Percentiles rank a stretch among this genome's conserved stretches.
Evolutionary conservation across 2,329 filamentous ascomycete species (phyloP).

Genomic region (Fusarium sp.): DNA sequence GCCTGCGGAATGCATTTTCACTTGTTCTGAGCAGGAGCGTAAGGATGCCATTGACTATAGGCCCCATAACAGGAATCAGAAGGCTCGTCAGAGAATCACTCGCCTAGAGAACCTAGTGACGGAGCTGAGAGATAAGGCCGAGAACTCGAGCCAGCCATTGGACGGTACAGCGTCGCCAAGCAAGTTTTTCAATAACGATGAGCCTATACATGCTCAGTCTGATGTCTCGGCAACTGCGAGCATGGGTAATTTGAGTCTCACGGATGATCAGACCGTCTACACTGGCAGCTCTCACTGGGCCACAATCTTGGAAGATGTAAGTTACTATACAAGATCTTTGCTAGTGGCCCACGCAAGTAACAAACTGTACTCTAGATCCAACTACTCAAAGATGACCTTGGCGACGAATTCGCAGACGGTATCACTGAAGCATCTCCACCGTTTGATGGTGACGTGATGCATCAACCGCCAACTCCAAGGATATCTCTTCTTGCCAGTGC

Average conservation of each 20-base stretch:
- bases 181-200: not conserved
- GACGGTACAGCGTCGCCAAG: not conserved
- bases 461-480: not conserved
- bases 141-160: constrained; percentile 7
- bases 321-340: not conserved
- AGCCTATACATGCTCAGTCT: not conserved
- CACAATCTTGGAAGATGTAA: constrained; percentile 26
- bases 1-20: constrained; percentile 15
- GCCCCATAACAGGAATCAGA: constrained; percentile 18
- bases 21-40: constrained; percentile 33
- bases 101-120: constrained; percentile 37
- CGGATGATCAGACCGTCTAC: constrained; percentile 13
- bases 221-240: not conserved
- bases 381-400: constrained; percentile 16
- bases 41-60: constrained; percentile 39
- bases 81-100: constrained; percentile 36
- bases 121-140: constrained; percentile 28
- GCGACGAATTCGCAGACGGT: constrained; percentile 5
- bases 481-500: constrained; percentile 16
- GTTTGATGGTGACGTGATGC: not conserved
- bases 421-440: not conserved
- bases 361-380: constrained; percentile 3
- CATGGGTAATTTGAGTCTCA: constrained; percentile 17
- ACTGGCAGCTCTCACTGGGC: constrained; percentile 32
- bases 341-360: not conserved